A percentile compares a stretch with the other conserved stretches of the same genome.
Conservation (phyloP, 805 yeast genomes). For the Candida multigemmis region DNA sequence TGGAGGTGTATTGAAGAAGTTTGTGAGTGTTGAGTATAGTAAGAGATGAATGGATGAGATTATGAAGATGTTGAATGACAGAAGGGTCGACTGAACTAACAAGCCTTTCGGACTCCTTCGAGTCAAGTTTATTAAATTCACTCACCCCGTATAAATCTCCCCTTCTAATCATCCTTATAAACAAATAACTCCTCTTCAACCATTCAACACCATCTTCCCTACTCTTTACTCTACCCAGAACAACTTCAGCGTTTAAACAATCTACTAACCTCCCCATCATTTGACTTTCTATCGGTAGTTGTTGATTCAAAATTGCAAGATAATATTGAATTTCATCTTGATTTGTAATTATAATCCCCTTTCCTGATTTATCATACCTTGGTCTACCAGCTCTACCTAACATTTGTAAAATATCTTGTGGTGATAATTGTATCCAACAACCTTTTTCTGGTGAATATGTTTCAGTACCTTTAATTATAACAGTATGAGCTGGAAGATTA, state of each 20-base stretch:
- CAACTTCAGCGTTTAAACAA: constrained; percentile 79
- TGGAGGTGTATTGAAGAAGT: constrained; percentile 57
- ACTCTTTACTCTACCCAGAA: constrained; percentile 52
- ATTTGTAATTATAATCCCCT: constrained; percentile 85
- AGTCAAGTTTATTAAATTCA: constrained; percentile 46
- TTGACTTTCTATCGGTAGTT: constrained; percentile 88
- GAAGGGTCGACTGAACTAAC: too few species aligned
- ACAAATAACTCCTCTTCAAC: constrained; percentile 74
- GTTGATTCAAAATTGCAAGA: constrained; percentile 83
- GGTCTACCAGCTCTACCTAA: constrained; percentile 99
- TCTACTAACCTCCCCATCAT: constrained; percentile 64
- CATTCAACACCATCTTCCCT: constrained; percentile 68
- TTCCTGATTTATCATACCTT: constrained; percentile 84
- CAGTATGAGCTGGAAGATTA: constrained; percentile 91
- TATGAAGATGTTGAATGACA: constrained; percentile 35
- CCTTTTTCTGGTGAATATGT: constrained; percentile 89
- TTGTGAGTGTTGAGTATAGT: constrained; percentile 43
- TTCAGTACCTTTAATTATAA: constrained; percentile 87
- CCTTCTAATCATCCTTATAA: constrained; percentile 64
- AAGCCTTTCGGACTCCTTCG: constrained; percentile 37
- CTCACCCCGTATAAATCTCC: constrained; percentile 75
- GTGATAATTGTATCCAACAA: constrained; percentile 82
- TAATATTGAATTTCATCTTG: constrained; percentile 83
- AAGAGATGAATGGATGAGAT: constrained; percentile 73
- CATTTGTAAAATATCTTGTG: constrained; percentile 95